A percentile compares a stretch with the other conserved stretches of the same genome.
Conservation (phyloP, 1,284 basidiomycete genomes). For the Cerrena zonata region DNA sequence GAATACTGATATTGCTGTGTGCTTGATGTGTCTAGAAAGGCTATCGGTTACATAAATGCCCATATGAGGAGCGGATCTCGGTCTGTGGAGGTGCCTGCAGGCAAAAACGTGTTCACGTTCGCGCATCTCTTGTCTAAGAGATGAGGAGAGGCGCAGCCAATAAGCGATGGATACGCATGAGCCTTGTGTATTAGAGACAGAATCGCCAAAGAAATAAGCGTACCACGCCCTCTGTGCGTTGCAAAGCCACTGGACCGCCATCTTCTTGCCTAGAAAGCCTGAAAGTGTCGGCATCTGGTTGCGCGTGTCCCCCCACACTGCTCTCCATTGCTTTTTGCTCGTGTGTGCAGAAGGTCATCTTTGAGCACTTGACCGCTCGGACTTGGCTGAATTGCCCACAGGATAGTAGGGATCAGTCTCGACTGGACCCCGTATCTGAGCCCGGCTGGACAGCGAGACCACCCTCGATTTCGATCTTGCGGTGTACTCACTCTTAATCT, state of each 20-base stretch:
- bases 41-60: conserved; percentile 28
- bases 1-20: conserved; percentile 12
- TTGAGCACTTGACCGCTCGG: neutral
- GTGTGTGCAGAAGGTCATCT: conserved; percentile 5
- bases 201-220: conserved; percentile 22
- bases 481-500: neutral
- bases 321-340: conserved; percentile 3
- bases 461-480: conserved; percentile 8
- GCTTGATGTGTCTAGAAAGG: conserved; percentile 2
- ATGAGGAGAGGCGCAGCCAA: conserved; percentile 19
- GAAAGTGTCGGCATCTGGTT: conserved; percentile 23
- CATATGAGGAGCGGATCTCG: conserved; percentile 25
- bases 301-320: conserved; percentile 11
- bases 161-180: conserved; percentile 22
- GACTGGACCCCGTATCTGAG: neutral
- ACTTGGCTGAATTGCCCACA: neutral
- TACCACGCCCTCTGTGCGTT: conserved; percentile 28
- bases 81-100: conserved; percentile 29
- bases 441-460: neutral
- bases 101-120: conserved; percentile 32
- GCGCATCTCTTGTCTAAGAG: conserved; percentile 21
- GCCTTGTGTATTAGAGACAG: conserved; percentile 23
- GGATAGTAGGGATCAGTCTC: neutral
- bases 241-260: conserved; percentile 16
- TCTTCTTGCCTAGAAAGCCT: conserved; percentile 23